Base-by-base conservation (phyloP, 805 yeast species). In the Cyberlindnera mississippiensis region DNA sequence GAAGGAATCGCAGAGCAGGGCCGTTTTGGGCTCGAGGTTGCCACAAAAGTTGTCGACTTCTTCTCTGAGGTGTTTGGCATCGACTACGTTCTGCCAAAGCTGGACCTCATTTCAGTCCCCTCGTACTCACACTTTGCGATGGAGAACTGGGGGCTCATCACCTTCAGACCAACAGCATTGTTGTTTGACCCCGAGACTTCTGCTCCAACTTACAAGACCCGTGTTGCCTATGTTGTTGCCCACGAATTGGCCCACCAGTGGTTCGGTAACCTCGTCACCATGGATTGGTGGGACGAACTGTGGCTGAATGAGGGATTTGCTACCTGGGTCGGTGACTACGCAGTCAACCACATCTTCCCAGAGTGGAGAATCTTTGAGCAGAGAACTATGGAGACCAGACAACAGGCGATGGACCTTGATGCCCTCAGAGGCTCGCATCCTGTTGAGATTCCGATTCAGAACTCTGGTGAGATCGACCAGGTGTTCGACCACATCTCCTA, bases 171-270 rank as follows among this genome's bases (percentile, higher is more conserved):
- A 35, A 82, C 81, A 30, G 91, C 85, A 45, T 63, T 85, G 40
- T 69, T 85, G 44, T 72, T 80, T 52, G 91, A 83, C 58, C 84
- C 82, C 42, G 72, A 75, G 48, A 75, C 76, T 47, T 78, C 90
- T 44, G 77, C 80, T 45, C 70, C 77, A 49, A 67, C 69, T 44
- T 75, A 82, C 56, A 76, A 78, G 62, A 76, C 77, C 60, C 74
- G 87, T 56, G 93, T 85, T 18, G 84, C 89, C 17, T 89, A 85
- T 55, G 93, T 85, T 33, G 87, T 85, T 36, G 85, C 83, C 66
- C 95, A 85, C 67, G 95, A 85, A 65, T 72, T 85, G 63, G 95
- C 95, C 30, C 95, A 85, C 62, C 95, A 85, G 69, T 85, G 95
- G 95, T 85, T 85, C 57, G 95, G 95, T 59, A 82, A 85, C 61